Evolutionary conservation across 805 yeast genomes (phyloP), one percentile per base, ranked within the genome.

Genomic region (Ogataea pignaliae): DNA sequence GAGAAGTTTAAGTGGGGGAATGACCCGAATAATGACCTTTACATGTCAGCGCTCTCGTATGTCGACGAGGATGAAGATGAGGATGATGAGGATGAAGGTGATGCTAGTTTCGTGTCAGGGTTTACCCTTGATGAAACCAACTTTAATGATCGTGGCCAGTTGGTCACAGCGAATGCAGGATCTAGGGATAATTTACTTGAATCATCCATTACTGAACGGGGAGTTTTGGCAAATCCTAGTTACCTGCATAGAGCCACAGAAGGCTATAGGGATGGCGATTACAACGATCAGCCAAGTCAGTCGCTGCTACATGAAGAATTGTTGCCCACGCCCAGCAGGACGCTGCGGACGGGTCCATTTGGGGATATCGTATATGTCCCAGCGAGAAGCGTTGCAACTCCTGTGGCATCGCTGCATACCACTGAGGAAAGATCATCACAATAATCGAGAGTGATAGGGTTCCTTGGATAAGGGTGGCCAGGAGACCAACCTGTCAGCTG

Each of bases 41-140:
- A 54, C 31, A 48, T 54, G 15, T 42, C 50, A 3, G 55, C 51
- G 7, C 36, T 46, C 14, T 46, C 42, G 11, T 45, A 42, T 6
- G 34, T 33, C 3, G 46, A 46, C 3, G 40, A 41, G 9, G 35
- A 39, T 3, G 43, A 41, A 17, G 43, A 36, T 2, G 39, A 30
- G 2, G 39, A 40, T 15, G 18, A 37, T 13, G 28, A 39, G 9
- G 31, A 30, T 2, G 16, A 36, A 16, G 29, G 15, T 13, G 10
- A 17, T 29, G 21, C 21, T 36, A 31, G 41, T 9, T n/a, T 28
- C 32, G 32, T 10, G 11, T 21, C 29, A 32, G 9, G 16, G 18
- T 10, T 30, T 21, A 10, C 21, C 13, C 8, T 26, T 34, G 8
- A 34, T 15, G 11, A n/a, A 9, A 14, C 15, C 11, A 34, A 13